Evolutionary conservation across 2,329 filamentous ascomycete genomes (phyloP).

Genomic region (Fusarium sp.): DNA sequence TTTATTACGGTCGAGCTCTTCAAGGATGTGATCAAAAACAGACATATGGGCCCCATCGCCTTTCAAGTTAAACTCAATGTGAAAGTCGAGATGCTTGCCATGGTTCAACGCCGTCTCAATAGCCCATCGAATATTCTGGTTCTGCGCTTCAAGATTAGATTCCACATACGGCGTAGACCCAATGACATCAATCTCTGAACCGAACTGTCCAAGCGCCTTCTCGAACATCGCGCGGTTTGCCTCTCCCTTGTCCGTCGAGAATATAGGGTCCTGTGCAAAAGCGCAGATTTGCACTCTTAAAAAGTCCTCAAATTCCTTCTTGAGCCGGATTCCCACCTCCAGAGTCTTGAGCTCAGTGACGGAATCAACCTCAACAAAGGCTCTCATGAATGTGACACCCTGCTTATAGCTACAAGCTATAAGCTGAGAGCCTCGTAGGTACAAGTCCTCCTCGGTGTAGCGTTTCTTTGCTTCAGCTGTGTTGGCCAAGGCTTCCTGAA

Average conservation of each 20-base stretch:
- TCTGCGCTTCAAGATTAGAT: neutral
- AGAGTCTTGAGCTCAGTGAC: neutral
- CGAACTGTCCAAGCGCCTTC: neutral
- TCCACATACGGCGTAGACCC: constrained; percentile 7
- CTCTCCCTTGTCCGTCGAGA: neutral
- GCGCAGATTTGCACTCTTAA: neutral
- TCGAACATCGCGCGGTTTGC: neutral
- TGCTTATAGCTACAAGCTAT: constrained; percentile 2
- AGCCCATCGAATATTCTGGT: constrained; percentile 3
- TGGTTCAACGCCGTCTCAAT: neutral
- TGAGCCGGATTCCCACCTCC: neutral
- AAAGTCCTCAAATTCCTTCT: neutral
- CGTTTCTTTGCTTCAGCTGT: constrained; percentile 21
- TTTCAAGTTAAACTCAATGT: neutral
- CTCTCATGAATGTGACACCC: neutral
- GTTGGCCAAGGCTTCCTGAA: constrained; percentile 2
- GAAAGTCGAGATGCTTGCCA: neutral
- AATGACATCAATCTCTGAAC: neutral
- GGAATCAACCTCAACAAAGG: constrained; percentile 7
- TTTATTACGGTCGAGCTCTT: neutral
- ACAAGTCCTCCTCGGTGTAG: constrained; percentile 9
- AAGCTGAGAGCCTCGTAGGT: constrained; percentile 11
- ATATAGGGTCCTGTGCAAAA: constrained; percentile 19
- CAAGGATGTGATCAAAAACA: neutral
- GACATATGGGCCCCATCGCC: neutral